These are phyloP conservation scores for Sclerotinia sclerotiorum DNA, from an alignment of 2,329 filamentous ascomycete species.

Conservation along the genomic window DNA sequence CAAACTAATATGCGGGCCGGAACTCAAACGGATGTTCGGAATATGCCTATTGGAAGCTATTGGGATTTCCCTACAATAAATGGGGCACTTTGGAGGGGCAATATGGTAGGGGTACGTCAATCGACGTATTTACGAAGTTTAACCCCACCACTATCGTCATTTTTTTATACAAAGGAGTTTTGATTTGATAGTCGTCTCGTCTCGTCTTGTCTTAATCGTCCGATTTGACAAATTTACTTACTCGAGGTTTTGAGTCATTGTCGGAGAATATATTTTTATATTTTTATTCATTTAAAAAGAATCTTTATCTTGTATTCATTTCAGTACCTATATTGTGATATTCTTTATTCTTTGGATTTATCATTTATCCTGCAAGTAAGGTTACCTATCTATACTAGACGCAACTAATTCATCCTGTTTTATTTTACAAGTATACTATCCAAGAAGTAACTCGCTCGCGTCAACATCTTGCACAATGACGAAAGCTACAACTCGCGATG, in stretches of 20 bases:
- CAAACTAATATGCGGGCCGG: background rate
- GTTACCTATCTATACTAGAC: too few species aligned
- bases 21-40: too few species aligned
- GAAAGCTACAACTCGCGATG: constrained; percentile 55
- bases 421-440: background rate
- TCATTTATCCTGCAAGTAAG: too few species aligned
- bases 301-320: background rate
- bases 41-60: too few species aligned
- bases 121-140: background rate
- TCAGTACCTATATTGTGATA: background rate
- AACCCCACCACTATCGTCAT: constrained; percentile 2
- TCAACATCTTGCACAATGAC: constrained; percentile 47
- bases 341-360: background rate
- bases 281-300: background rate
- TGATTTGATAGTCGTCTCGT: background rate
- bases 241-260: background rate
- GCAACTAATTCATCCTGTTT: background rate
- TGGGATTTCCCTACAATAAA: background rate
- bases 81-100: background rate
- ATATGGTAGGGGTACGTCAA: too few species aligned
- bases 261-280: background rate
- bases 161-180: background rate
- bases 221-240: background rate
- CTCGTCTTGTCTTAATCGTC: background rate
- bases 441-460: background rate